Conservation (phyloP, 768 basidiomycete genomes). For the Xerocomellus dryophilus region DNA sequence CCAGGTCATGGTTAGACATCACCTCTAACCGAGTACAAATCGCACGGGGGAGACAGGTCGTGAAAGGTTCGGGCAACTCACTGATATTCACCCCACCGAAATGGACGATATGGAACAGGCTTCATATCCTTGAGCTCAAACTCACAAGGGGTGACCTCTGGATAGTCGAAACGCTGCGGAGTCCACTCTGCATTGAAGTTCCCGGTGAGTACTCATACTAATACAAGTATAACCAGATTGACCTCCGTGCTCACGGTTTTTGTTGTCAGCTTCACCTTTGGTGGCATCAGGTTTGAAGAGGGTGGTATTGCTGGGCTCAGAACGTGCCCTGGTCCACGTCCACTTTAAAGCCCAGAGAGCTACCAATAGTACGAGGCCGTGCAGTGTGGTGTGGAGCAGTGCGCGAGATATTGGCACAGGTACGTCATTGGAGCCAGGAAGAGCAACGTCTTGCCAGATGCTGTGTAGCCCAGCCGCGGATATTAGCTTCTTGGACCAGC, state of each 20-base stretch:
- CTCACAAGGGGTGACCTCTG: constrained; percentile 42
- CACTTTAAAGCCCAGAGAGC: constrained; percentile 11
- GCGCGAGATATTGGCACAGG: constrained; percentile 1
- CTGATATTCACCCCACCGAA: constrained; percentile 62
- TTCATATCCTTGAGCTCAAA: constrained; percentile 41
- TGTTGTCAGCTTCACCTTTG: constrained; percentile 16
- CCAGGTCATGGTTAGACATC: constrained; percentile 3
- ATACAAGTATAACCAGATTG: background rate
- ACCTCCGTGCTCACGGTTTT: constrained; percentile 25
- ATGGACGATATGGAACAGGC: constrained; percentile 63
- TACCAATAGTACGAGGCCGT: constrained; percentile 8
- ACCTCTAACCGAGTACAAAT: background rate
- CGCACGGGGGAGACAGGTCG: background rate
- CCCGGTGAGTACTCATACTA: background rate
- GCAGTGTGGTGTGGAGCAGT: constrained; percentile 19
- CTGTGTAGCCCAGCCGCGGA: constrained; percentile 3
- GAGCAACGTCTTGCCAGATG: constrained; percentile 1
- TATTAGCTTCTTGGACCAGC: constrained; percentile 9
- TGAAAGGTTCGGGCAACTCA: constrained; percentile 31
- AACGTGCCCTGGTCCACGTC: constrained; percentile 3
- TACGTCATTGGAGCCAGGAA: constrained; percentile 24
- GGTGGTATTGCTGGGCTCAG: background rate
- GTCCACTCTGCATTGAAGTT: constrained; percentile 45
- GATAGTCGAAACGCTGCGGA: constrained; percentile 50
- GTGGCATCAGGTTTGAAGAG: background rate